Evolutionary conservation across 257 asterid species (phyloP).

Genomic region (Solanum clarkiae): DNA sequence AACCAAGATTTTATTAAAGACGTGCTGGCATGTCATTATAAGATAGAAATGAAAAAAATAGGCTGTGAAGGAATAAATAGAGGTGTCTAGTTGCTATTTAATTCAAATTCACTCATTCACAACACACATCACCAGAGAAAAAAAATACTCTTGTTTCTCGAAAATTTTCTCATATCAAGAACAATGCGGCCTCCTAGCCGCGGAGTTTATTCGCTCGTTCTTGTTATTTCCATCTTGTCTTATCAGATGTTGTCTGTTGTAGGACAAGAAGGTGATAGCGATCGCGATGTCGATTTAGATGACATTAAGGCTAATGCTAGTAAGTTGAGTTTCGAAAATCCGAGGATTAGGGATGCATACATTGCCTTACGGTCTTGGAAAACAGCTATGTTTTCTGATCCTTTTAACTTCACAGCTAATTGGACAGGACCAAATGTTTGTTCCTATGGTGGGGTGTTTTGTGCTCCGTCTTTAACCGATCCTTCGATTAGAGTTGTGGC

Average conservation of each 20-base stretch:
- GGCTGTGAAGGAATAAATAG: neutral
- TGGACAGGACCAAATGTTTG: constrained; percentile 59
- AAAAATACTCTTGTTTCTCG: neutral
- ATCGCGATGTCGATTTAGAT: constrained; percentile 2
- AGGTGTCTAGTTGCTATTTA: neutral
- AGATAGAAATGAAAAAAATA: neutral
- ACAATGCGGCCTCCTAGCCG: constrained; percentile 4
- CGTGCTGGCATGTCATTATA: neutral
- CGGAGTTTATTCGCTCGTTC: neutral
- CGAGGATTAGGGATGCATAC: constrained; percentile 43
- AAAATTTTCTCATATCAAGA: neutral
- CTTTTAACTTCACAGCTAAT: constrained; percentile 46
- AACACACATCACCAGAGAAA: neutral
- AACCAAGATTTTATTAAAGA: neutral
- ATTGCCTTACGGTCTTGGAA: constrained; percentile 64
- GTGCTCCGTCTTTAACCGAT: constrained; percentile 31
- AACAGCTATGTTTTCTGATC: constrained; percentile 54
- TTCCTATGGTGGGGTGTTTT: constrained; percentile 44
- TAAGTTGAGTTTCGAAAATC: constrained; percentile 32
- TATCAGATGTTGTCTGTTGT: constrained; percentile 17
- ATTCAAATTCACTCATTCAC: neutral
- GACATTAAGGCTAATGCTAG: constrained; percentile 1
- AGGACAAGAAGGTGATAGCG: constrained; percentile 12
- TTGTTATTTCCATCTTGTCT: neutral
- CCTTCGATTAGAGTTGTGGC: constrained; percentile 41